Conservation (phyloP, 306 rosid genomes). For the Quercus ilex region DNA sequence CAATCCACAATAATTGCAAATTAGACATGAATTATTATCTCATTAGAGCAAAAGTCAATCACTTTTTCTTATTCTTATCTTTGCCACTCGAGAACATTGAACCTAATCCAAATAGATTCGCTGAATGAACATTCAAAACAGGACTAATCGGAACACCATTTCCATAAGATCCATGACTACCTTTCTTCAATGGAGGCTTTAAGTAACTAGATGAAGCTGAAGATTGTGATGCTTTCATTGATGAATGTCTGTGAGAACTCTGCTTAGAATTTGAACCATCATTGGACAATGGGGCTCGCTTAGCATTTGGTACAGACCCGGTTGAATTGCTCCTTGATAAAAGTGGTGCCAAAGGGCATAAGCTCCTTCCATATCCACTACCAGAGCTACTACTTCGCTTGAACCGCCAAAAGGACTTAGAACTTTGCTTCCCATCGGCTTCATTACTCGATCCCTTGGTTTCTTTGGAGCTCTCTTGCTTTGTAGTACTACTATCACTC, state of each 20-base stretch:
- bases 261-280: conserved; percentile 45
- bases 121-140: conserved; percentile 66
- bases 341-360: conserved; percentile 83
- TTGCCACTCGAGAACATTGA: conserved; percentile 67
- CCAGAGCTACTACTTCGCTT: conserved; percentile 92
- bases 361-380: conserved; percentile 66
- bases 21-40: conserved; percentile 19
- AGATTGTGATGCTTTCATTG: conserved; percentile 31
- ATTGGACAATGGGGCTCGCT: conserved; percentile 42
- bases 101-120: conserved; percentile 64
- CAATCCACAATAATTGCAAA: conserved; percentile 23
- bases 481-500: conserved; percentile 13
- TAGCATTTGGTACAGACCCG: conserved; percentile 56
- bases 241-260: conserved; percentile 30
- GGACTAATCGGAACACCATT: conserved; percentile 55
- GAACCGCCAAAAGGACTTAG: conserved; percentile 78
- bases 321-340: conserved; percentile 83
- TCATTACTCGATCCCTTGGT: conserved; percentile 28
- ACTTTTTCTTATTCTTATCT: conserved; percentile 66
- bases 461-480: conserved; percentile 37
- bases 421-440: conserved; percentile 45
- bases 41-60: neutral
- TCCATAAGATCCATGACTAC: conserved; percentile 42
- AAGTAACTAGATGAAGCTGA: conserved; percentile 33
- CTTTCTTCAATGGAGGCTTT: conserved; percentile 74